Percentiles rank a stretch among this genome's conserved stretches.
These are phyloP conservation scores for Hypoxylon trugodes DNA, from an alignment of 495 filamentous ascomycete genomes.

Conservation along the genomic window DNA sequence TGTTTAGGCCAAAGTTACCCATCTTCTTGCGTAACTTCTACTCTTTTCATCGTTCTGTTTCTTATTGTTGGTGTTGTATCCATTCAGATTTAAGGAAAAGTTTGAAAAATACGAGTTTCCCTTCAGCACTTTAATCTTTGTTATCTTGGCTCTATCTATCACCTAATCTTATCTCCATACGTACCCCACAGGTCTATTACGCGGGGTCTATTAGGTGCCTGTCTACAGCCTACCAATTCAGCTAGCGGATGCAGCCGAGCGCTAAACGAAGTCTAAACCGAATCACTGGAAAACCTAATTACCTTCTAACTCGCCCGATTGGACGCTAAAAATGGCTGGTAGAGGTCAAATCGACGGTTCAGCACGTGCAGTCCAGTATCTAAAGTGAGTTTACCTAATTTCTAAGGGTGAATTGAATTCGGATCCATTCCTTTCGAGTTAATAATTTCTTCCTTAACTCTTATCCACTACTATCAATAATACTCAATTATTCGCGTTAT, in stretches of 20 bases:
- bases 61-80: constrained; percentile 14
- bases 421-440: not conserved
- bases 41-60: not conserved
- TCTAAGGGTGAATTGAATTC: too few species aligned
- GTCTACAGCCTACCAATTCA: constrained; percentile 9
- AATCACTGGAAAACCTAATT: constrained; percentile 31
- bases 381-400: constrained; percentile 29
- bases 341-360: constrained; percentile 35
- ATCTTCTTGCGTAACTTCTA: not conserved
- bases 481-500: not conserved
- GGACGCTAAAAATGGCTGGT: constrained; percentile 28
- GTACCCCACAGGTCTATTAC: constrained; percentile 23
- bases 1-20: not conserved
- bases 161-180: not conserved
- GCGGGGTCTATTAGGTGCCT: constrained; percentile 28
- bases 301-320: not conserved
- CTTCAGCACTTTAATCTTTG: not conserved
- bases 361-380: constrained; percentile 37
- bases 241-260: constrained; percentile 38
- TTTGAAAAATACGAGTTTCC: constrained; percentile 4
- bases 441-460: not conserved
- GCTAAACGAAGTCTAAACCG: constrained; percentile 32
- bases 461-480: not conserved
- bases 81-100: not conserved
- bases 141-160: not conserved